Percentiles rank a stretch among this genome's conserved stretches.
Evolutionary conservation across 2,329 filamentous ascomycete species (phyloP).

Genomic region (Fusarium goolgardi): DNA sequence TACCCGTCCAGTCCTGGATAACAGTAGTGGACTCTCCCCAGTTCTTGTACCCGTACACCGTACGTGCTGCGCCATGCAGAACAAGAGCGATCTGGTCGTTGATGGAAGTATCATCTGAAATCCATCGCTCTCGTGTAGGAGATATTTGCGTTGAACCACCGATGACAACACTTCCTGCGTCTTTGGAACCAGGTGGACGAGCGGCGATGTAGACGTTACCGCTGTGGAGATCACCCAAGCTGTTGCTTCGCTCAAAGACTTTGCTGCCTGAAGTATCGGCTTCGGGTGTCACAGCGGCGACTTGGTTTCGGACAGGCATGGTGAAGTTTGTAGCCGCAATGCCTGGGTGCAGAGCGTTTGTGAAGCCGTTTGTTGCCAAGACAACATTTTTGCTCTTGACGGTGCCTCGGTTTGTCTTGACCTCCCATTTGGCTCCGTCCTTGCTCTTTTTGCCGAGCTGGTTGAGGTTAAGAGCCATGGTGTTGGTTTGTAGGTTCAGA

Average conservation of each 20-base stretch:
- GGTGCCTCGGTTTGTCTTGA: slow-evolving; percentile 25
- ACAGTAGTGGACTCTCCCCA: slow-evolving; percentile 24
- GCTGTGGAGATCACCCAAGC: slow-evolving; percentile 15
- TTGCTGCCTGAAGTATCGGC: not conserved
- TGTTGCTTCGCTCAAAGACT: slow-evolving; percentile 20
- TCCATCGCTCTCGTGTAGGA: slow-evolving; percentile 9
- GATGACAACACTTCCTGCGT: slow-evolving; percentile 15
- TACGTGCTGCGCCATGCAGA: slow-evolving; percentile 18
- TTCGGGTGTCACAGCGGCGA: not conserved
- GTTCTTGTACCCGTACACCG: slow-evolving; percentile 15
- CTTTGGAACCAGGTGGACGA: slow-evolving; percentile 16
- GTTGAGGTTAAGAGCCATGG: slow-evolving; percentile 20
- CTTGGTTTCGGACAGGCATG: slow-evolving; percentile 30
- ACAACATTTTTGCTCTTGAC: slow-evolving; percentile 30
- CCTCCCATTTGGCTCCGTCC: slow-evolving; percentile 12
- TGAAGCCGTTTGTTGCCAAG: slow-evolving; percentile 31
- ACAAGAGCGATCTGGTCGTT: slow-evolving; percentile 26
- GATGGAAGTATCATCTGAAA: slow-evolving; percentile 17
- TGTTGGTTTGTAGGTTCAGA: slow-evolving; percentile 27
- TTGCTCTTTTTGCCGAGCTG: slow-evolving; percentile 20
- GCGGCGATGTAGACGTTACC: slow-evolving; percentile 27
- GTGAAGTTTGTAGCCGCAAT: slow-evolving; percentile 30
- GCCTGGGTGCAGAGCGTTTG: slow-evolving; percentile 14
- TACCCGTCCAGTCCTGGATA: slow-evolving; percentile 29
- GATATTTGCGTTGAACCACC: slow-evolving; percentile 30